Evolutionary conservation across 768 basidiomycete genomes (phyloP), one percentile per base, ranked within the genome.

Genomic region (Neoboletus subvelutipes): DNA sequence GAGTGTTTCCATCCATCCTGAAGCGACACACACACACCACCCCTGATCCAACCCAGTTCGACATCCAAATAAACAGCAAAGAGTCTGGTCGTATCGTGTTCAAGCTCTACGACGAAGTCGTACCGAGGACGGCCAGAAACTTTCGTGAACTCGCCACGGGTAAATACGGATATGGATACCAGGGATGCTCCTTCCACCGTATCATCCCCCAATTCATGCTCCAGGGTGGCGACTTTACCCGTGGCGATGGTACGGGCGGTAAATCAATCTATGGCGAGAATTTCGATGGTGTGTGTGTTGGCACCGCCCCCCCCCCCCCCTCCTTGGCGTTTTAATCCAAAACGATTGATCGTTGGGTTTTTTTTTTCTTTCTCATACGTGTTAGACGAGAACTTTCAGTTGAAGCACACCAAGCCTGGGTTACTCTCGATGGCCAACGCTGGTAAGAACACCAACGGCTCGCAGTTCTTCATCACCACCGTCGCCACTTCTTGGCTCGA

Each of bases 391-490:
- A 95, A 94, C 80, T 90, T 92, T 73, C 64, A 77, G 60, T 68
- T 85, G 58, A 86, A 84, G 74, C 94, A 97, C 79, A 79, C 73
- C 56, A 87, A 86, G 67, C 80, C 78, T 24, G 83, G 84, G 51
- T 68, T 87, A 45, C 77, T 89, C 45, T 87, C 85, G 52, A 88
- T 88, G 85, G 91, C 91, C 20, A 92, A 94, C 68, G 83, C 86
- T 9, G 87, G 86, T 42, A 76, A 75, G 70, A 85, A 92, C 77
- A 94, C 93, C 24, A 45, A 45, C 26, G 17, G 43, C 20, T 88
- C 83, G 15, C 87, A 92, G 73, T 94, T 94, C 83, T 94, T 96
- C 80, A 86, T 94, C 76, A 92, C 89, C 62, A 94, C 92, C 33
- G 85, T 86, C 54, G 74, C 77, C 33, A 90, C 89, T 4, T 74